Base-by-base conservation (phyloP, 2,329 filamentous ascomycete species). In the Stachybotrys elegans region DNA sequence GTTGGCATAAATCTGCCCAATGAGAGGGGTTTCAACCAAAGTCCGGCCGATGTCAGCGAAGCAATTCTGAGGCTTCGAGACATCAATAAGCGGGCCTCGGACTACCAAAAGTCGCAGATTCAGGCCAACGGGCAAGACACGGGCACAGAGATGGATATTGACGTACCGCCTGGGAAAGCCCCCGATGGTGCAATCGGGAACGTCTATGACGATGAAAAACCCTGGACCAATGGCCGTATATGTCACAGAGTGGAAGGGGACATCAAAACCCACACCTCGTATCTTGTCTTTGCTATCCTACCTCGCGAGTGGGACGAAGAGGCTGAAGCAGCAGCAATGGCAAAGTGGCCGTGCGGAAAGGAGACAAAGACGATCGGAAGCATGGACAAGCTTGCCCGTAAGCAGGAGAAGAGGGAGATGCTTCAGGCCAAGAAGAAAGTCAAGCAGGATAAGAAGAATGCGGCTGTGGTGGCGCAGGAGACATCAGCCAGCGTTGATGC, bases 261-360 rank as follows among this genome's bases (percentile, higher is more conserved):
- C 58, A 70, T 97, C 48, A 96, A 95, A 75, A 93, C 88, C 7
- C 93, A 98, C 66, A 98, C 93, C 0, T 93, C 87, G n/a, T 98
- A 98, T 62, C 76, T 98, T 5, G 86, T 94, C 5, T 98, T 98
- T 69, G 93, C 93, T 0, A 72, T 93, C 4, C 67, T 98, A 48
- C 92, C 93, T n/a, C 76, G 82, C 35, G 83, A 87, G 49, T 98
- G 93, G 93, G 83, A 73, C 1, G 84, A 81, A 27, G 86, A 86
- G 48, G 88, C 95, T 52, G 93, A 98, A 66, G 76, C 76, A 23
- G 75, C 75, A 22, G 82, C 83, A 41, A 68, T 76, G 51, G 71
- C 76, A 42, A 79, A 75, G 50, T 89, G 83, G 78, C 81, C 82
- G 1, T 78, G 79, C 42, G 74, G 72, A 21, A 67, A 71, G 31